Evolutionary conservation across 805 yeast species (phyloP), one percentile per base, ranked within the genome.

Genomic region (Lachancea thermotolerans): DNA sequence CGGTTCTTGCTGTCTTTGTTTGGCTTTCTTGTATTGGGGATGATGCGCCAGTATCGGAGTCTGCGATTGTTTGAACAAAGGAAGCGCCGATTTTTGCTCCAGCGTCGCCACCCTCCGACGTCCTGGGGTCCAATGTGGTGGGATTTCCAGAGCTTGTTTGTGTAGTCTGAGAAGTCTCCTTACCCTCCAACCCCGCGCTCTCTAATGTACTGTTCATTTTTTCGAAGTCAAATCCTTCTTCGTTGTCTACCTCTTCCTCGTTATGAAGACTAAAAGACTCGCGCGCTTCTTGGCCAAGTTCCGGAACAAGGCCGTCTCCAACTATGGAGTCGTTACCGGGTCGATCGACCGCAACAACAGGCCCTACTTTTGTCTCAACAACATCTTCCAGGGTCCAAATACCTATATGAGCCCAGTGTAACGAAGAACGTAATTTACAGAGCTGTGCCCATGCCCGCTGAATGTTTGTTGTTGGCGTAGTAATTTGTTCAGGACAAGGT

Each of bases 321-420:
- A 21, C 7, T 21, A 7, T 21, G 7, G 25, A 21, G 25, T 21
- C 25, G 25, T 21, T 21, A 7, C 4, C 7, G 25, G 25, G 25
- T 21, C 7, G 25, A 7, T 21, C 25, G 7, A 21, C 25, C 12
- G 21, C 33, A 11, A 30, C 30, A n/a, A 39, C 16, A 9, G 69
- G 68, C 2, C 59, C 61, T 11, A 65, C 47, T 27, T 55, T 58
- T 6, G 55, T 38, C 3, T 47, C 40, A 10, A 58, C 41, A 4
- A 62, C 42, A 46, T 59, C 62, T 29, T 69, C 73, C 3, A 65
- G 60, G 47, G 82, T 85, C 90, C 91, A 85, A 28, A 81, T 73
- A 5, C 97, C 97, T 17, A 82, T 63, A 51, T 87, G 79, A 8
- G 95, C 72, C 91, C 95, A 91, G 65, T 83, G 86, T 51, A 90